These are phyloP conservation scores for Melaleuca alternifolia DNA, from an alignment of 345 rosid species.

Conservation along the genomic window DNA sequence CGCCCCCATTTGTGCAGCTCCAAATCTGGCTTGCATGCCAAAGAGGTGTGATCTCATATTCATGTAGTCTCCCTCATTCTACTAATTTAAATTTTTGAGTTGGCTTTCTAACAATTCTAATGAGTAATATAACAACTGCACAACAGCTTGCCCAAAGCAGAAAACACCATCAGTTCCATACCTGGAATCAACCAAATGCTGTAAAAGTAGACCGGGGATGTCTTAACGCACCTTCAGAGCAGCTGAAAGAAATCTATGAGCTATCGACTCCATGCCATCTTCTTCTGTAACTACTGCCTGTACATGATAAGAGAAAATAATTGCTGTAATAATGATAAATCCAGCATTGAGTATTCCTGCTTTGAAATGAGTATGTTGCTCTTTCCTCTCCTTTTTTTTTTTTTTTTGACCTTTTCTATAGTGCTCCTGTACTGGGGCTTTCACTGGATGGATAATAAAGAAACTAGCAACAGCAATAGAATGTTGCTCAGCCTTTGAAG, in stretches of 20 bases:
- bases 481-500: background rate
- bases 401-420: background rate
- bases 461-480: background rate
- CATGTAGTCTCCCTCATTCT: background rate
- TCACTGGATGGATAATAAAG: background rate
- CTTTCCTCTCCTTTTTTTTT: background rate
- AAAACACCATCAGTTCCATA: background rate
- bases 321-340: background rate
- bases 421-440: background rate
- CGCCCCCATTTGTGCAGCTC: background rate
- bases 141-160: background rate
- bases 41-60: background rate
- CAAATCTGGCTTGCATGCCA: background rate
- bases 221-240: slow-evolving; percentile 58
- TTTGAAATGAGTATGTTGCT: background rate
- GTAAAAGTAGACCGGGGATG: background rate
- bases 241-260: slow-evolving; percentile 89
- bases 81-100: background rate
- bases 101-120: background rate
- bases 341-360: background rate
- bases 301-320: background rate
- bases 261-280: slow-evolving; percentile 97
- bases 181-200: background rate
- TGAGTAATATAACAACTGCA: background rate
- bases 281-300: slow-evolving; percentile 90